Evolutionary conservation across 202 grass and related monocot genomes (phyloP).

Genomic region (Zizania palustris): DNA sequence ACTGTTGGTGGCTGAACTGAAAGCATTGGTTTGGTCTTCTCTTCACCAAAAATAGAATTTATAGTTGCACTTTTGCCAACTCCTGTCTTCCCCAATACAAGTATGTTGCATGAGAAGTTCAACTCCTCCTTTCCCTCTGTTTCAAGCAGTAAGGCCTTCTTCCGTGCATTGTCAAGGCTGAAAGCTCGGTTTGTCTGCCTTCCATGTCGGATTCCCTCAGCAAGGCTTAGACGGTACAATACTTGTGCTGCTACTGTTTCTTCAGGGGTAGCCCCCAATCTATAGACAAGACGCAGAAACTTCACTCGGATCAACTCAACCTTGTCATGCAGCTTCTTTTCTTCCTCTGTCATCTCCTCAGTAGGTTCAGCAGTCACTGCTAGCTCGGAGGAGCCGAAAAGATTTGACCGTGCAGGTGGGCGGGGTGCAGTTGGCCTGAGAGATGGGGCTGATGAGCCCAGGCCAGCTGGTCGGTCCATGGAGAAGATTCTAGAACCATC

Average conservation of each 20-base stretch:
- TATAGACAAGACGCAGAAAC: conserved; percentile 75
- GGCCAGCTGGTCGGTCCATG: conserved; percentile 65
- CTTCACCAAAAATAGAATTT: conserved; percentile 92
- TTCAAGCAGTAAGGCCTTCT: conserved; percentile 74
- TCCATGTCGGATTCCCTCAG: conserved; percentile 72
- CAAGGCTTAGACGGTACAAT: conserved; percentile 73
- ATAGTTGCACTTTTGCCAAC: conserved; percentile 93
- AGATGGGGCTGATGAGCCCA: conserved; percentile 63
- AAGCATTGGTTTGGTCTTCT: conserved; percentile 71
- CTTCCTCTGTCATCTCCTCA: conserved; percentile 52
- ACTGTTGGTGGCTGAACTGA: conserved; percentile 56
- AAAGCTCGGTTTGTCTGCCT: conserved; percentile 52
- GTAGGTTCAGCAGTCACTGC: too few relatives aligned
- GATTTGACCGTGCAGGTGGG: conserved; percentile 45
- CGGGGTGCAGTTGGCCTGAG: conserved; percentile 55
- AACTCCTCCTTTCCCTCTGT: conserved; percentile 57
- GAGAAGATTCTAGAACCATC: conserved; percentile 62
- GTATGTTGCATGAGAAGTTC: conserved; percentile 79
- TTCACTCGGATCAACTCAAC: conserved; percentile 79
- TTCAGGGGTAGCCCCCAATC: conserved; percentile 60
- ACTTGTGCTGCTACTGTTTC: conserved; percentile 73
- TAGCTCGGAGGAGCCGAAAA: conserved; percentile 47
- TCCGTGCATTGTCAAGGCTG: conserved; percentile 54
- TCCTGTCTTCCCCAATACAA: conserved; percentile 86
- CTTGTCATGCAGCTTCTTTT: conserved; percentile 83